phyloP scores from a whole-genome alignment of 805 yeast species.

The Cyberlindnera amylophila region DNA sequence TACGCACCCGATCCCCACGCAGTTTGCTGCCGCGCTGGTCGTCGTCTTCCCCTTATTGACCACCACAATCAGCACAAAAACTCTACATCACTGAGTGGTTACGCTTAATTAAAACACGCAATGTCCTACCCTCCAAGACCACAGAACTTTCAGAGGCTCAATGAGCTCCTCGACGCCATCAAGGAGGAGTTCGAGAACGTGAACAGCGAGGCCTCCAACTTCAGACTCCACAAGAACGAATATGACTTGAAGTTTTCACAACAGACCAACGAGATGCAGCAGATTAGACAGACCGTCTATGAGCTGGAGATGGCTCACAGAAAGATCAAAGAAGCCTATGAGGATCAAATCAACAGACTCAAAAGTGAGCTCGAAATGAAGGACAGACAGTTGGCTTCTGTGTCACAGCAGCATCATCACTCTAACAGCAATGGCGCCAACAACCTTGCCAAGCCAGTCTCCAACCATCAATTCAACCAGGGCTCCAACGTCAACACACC shows the following conservation, averaged over 20 bases:
- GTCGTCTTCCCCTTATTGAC: not conserved
- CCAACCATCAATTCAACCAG: constrained; percentile 15
- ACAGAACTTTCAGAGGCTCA: constrained; percentile 39
- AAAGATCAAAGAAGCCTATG: constrained; percentile 92
- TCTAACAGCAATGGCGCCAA: constrained; percentile 24
- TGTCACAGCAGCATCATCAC: constrained; percentile 38
- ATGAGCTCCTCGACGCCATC: constrained; percentile 86
- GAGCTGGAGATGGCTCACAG: constrained; percentile 93
- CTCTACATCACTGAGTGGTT: not conserved
- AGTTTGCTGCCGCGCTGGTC: constrained; percentile 1
- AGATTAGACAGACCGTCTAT: constrained; percentile 87
- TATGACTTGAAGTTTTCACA: constrained; percentile 86
- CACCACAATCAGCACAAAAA: not conserved
- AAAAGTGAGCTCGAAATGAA: constrained; percentile 82
- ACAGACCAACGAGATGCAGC: constrained; percentile 90
- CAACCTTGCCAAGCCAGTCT: constrained; percentile 24
- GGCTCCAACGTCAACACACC: constrained; percentile 24
- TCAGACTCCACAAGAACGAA: constrained; percentile 88
- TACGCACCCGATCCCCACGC: too few relatives aligned
- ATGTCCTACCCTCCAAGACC: constrained; percentile 31
- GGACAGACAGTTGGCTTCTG: constrained; percentile 51
- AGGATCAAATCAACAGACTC: constrained; percentile 82
- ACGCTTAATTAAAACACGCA: not conserved
- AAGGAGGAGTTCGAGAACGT: constrained; percentile 87
- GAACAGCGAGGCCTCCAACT: constrained; percentile 78